phyloP scores from a whole-genome alignment of 805 yeast species.

The Lipomyces mesembrius region DNA sequence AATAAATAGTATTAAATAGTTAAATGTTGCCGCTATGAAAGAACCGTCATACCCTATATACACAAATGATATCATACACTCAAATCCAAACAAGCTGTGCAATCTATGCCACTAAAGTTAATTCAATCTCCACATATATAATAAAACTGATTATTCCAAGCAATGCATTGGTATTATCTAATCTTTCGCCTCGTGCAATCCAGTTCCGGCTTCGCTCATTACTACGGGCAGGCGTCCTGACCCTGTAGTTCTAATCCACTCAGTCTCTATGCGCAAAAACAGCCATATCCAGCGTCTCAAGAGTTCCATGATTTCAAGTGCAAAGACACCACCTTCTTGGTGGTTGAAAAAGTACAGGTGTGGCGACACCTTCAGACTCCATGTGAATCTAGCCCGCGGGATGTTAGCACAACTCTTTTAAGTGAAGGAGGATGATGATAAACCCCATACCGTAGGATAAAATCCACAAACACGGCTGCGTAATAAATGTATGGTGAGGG shows the following conservation, averaged over 20 bases:
- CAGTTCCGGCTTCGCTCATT: neutral
- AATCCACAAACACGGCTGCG: constrained; percentile 63
- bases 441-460: constrained; percentile 54
- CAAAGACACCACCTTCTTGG: constrained; percentile 62
- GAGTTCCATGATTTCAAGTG: constrained; percentile 74
- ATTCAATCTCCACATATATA: neutral
- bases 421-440: neutral
- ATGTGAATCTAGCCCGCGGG: constrained; percentile 56
- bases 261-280: constrained; percentile 80
- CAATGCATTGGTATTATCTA: constrained; percentile 30
- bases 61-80: constrained; percentile 1
- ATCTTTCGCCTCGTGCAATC: constrained; percentile 37
- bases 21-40: neutral
- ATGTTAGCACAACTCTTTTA: neutral
- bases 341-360: constrained; percentile 42
- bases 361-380: constrained; percentile 65
- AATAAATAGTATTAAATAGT: neutral
- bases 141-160: neutral
- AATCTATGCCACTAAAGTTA: neutral
- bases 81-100: neutral
- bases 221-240: constrained; percentile 15
- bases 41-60: neutral
- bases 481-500: constrained; percentile 52
- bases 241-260: constrained; percentile 49
- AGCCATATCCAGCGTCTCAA: constrained; percentile 90